These are phyloP conservation scores for Strobilomyces confusus DNA, from an alignment of 768 basidiomycete genomes.

Conservation along the genomic window DNA sequence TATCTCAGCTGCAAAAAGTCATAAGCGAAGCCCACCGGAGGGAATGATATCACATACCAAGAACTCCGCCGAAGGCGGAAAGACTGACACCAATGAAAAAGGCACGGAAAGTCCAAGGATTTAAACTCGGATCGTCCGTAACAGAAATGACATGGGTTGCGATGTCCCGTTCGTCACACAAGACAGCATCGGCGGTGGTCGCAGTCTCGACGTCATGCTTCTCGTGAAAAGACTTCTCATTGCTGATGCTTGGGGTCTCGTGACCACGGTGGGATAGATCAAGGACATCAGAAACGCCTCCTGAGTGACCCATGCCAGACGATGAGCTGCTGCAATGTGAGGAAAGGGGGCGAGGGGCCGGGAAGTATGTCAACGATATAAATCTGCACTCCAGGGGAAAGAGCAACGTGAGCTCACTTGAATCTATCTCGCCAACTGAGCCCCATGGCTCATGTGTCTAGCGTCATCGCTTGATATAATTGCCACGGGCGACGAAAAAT, in stretches of 20 bases:
- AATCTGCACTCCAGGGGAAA: neutral
- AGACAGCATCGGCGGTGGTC: constrained; percentile 15
- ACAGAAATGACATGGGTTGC: constrained; percentile 45
- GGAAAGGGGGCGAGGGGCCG: too few relatives aligned
- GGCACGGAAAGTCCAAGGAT: constrained; percentile 39
- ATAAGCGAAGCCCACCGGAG: constrained; percentile 1
- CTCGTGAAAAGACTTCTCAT: constrained; percentile 23
- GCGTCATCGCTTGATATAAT: neutral
- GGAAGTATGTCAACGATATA: neutral
- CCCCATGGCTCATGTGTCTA: neutral
- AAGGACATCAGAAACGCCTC: neutral
- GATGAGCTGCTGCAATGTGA: neutral
- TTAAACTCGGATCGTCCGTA: constrained; percentile 26
- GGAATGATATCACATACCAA: constrained; percentile 33
- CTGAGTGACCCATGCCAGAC: constrained; percentile 8
- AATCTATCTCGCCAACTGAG: constrained; percentile 3
- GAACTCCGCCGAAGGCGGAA: constrained; percentile 49
- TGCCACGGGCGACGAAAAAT: neutral
- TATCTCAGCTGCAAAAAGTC: constrained; percentile 43
- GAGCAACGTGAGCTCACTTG: neutral
- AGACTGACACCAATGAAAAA: constrained; percentile 54
- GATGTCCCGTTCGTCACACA: constrained; percentile 44
- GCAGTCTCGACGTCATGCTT: constrained; percentile 35
- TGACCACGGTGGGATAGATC: neutral
- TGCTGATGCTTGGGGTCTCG: constrained; percentile 5